Evolutionary conservation across 306 rosid genomes (phyloP), one percentile per base, ranked within the genome.

Genomic region (Macrotyloma uniflorum): DNA sequence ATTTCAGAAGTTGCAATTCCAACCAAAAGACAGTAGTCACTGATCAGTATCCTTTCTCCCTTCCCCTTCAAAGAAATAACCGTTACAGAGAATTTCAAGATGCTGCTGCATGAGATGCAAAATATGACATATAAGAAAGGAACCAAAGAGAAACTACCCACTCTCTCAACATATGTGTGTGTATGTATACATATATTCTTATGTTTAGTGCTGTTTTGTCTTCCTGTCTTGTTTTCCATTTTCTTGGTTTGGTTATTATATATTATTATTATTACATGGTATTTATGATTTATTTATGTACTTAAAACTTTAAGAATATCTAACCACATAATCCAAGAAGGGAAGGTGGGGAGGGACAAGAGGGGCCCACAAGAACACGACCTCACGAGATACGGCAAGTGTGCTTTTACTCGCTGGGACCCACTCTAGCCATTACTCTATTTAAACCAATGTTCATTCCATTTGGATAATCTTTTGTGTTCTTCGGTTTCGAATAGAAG

Each of bases 61-160:
- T 61, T 55, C 22, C 50, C 53, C 43, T 77, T 68, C 40, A 4
- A 47, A 64, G 43, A 83, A 73, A 59, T 85, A 93, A 87, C 85
- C 87, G 89, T 87, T 87, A 83, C 53, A 23, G 76, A 66, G 72
- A 55, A 73, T 70, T 71, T 74, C 74, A 73, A 22, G 78, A 35
- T 75, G 80, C 83, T 83, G 47, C 82, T 83, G 47, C 67, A 67
- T 75, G 42, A 67, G 86, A 83, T 3, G 40, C 51, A 24, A 36
- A 38, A 2, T 63, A 33, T 63, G 11, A 0, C 46, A 18, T 24
- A 67, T 38, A 5, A 45, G 57, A 68, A 45, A 45, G 18, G 42
- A 73, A 73, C 54, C 54, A n/a, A 38, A 73, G 10, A 22, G 54
- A 55, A 55, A 19, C 59, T 6, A 15, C 26, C 16, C 54, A 23